A percentile compares a stretch with the other conserved stretches of the same genome.
These are phyloP conservation scores for Solanum sejunctum DNA, from an alignment of 257 asterid genomes.

Conservation along the genomic window DNA sequence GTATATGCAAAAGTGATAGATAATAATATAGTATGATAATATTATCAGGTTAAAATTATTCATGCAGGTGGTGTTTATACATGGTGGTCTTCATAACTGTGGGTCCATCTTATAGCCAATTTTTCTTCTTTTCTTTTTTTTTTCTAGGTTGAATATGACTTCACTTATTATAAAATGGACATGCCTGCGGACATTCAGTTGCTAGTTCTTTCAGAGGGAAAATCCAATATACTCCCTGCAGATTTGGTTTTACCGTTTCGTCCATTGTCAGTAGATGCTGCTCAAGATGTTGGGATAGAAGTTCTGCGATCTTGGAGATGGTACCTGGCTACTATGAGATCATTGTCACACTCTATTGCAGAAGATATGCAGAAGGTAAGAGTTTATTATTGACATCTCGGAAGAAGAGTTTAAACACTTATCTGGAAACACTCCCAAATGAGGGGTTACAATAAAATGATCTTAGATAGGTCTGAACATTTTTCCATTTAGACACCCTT, in stretches of 20 bases:
- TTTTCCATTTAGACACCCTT: neutral
- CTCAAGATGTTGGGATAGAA: slow-evolving; percentile 24
- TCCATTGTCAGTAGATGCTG: slow-evolving; percentile 40
- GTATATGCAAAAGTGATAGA: neutral
- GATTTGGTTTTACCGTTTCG: slow-evolving; percentile 70
- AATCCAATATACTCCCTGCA: slow-evolving; percentile 78
- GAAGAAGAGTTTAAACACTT: neutral
- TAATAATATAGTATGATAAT: neutral
- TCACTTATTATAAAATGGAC: slow-evolving; percentile 81
- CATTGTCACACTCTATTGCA: slow-evolving; percentile 57
- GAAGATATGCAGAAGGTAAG: slow-evolving; percentile 66
- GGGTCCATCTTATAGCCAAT: neutral
- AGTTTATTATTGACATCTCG: neutral
- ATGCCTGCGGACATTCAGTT: slow-evolving; percentile 68
- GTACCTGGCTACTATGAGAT: slow-evolving; percentile 79
- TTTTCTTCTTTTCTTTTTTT: neutral
- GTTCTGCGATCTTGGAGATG: slow-evolving; percentile 68
- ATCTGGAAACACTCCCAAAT: neutral
- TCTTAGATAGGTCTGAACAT: neutral
- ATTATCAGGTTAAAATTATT: neutral
- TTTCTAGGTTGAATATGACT: slow-evolving; percentile 74
- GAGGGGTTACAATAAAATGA: neutral
- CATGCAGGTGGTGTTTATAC: neutral
- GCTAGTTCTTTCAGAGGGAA: slow-evolving; percentile 75
- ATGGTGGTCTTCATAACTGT: neutral